Evolutionary conservation across 2,329 filamentous ascomycete genomes (phyloP), one percentile per base, ranked within the genome.

Genomic region (Fusarium sambucinum): DNA sequence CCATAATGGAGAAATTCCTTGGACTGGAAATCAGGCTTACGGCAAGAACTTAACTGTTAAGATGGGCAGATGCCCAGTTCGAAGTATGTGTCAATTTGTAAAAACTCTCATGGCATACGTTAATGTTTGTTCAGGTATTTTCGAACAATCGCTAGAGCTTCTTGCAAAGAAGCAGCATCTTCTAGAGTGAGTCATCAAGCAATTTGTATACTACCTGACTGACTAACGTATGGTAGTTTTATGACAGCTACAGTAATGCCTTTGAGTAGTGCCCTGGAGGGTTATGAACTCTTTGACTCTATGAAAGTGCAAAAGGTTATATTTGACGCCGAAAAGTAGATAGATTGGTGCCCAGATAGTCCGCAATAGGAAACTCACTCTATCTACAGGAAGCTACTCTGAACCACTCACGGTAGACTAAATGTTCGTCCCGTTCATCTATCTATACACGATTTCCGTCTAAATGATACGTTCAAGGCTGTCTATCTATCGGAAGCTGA

Each of bases 241-340:
- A 91, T 92, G 89, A 87, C 88, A 25, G 87, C 90, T 59, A 88
- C 89, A 68, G 85, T 91, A 66, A 90, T 91, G 87, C 89, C 89
- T 4, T 77, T 92, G 25, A 84, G 83, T 5, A 79, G 88, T 53
- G 89, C 88, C 1, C 84, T 87, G 1, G 85, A 90, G 70, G 89
- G 86, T 25, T 92, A 91, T 73, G 86, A 89, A 16, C 77, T 90
- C 14, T 92, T 92, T 74, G 86, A 92, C 74, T 83, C 86, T 51
- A 90, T 89, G 87, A 85, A 89, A 76, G 89, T 84, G 27, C 88
- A 90, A 70, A 92, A 92, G 80, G 87, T 92, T 12, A 85, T 91
- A n/a, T 91, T 91, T 72, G 79, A 84, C 3, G 63, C 68, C 0
- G 48, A 60, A 6, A 65, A 59, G 14, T 69, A 32, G 37, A 2